Evolutionary conservation across 306 rosid species (phyloP).

Genomic region (Vigna nakashimae): DNA sequence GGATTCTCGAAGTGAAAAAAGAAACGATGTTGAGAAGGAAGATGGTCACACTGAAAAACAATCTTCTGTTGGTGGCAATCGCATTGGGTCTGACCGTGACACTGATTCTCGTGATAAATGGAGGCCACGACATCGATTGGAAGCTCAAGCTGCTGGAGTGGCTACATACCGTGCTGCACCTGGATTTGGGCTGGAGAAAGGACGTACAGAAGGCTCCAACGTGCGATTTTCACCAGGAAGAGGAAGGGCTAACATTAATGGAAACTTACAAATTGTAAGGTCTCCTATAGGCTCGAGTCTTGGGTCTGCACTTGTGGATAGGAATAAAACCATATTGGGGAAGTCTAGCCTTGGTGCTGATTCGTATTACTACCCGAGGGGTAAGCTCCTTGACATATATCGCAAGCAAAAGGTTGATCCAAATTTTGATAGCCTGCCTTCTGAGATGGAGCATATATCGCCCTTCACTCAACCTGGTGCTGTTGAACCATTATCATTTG

Average conservation of each 20-base stretch:
- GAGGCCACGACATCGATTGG: constrained; percentile 85
- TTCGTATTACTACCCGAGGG: constrained; percentile 68
- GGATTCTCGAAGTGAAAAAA: constrained; percentile 68
- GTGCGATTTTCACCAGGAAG: constrained; percentile 71
- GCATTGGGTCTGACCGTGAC: constrained; percentile 65
- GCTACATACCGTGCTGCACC: constrained; percentile 79
- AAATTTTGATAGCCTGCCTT: constrained; percentile 51
- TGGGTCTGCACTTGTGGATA: constrained; percentile 52
- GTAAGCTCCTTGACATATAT: constrained; percentile 78
- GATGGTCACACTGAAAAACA: constrained; percentile 59
- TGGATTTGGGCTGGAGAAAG: constrained; percentile 76
- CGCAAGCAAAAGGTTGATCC: constrained; percentile 59
- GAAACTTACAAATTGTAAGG: constrained; percentile 55
- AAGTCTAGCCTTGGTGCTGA: constrained; percentile 50
- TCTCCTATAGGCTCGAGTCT: constrained; percentile 51
- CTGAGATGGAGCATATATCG: constrained; percentile 58
- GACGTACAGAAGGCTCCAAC: constrained; percentile 61
- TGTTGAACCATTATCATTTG: constrained; percentile 67
- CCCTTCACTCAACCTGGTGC: constrained; percentile 54
- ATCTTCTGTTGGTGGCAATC: constrained; percentile 57
- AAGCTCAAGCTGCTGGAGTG: constrained; percentile 63
- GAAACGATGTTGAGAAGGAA: constrained; percentile 64
- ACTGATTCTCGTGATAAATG: constrained; percentile 78
- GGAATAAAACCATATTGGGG: constrained; percentile 50
- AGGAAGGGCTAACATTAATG: constrained; percentile 63